These are phyloP conservation scores for Xylaria acuta DNA, from an alignment of 495 filamentous ascomycete genomes.

Conservation along the genomic window DNA sequence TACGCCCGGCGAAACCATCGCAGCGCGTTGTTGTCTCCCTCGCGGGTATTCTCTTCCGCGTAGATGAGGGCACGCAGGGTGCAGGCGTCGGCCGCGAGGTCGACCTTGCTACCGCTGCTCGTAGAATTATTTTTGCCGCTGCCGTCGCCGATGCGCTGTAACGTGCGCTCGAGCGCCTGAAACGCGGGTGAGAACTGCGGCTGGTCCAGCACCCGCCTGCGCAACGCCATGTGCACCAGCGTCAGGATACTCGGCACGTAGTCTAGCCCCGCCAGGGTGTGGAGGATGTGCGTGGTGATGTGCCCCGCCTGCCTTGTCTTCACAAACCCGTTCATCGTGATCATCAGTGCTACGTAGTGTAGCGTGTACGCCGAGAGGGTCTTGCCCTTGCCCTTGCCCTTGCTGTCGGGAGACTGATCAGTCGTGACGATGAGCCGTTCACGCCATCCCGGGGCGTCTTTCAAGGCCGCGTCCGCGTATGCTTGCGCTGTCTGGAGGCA, in stretches of 20 bases:
- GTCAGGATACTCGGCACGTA: slow-evolving; percentile 33
- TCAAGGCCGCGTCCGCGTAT: slow-evolving; percentile 37
- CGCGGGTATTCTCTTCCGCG: neutral
- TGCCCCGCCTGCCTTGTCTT: too few relatives aligned
- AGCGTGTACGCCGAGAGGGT: slow-evolving; percentile 25
- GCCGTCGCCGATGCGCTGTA: slow-evolving; percentile 11
- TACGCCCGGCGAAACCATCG: slow-evolving; percentile 26
- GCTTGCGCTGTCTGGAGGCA: slow-evolving; percentile 30
- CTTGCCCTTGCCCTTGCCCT: neutral
- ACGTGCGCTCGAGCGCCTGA: slow-evolving; percentile 19
- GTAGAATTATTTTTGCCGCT: neutral
- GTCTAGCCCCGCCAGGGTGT: slow-evolving; percentile 12
- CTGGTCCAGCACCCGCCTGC: neutral
- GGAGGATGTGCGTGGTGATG: slow-evolving; percentile 29
- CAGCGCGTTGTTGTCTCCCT: slow-evolving; percentile 25
- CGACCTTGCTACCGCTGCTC: neutral
- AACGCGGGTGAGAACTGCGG: slow-evolving; percentile 27
- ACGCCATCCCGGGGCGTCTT: slow-evolving; percentile 12
- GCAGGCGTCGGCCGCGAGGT: slow-evolving; percentile 33
- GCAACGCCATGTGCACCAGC: slow-evolving; percentile 19
- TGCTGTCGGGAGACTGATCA: slow-evolving; percentile 20
- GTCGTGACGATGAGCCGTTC: neutral
- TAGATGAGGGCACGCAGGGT: slow-evolving; percentile 29
- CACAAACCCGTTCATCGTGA: neutral
- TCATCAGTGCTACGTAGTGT: slow-evolving; percentile 26